Percentiles rank a stretch among this genome's conserved stretches.
These are phyloP conservation scores for Tetrahymena borealis DNA, from an alignment of 73 alveolate species.

Conservation along the genomic window DNA sequence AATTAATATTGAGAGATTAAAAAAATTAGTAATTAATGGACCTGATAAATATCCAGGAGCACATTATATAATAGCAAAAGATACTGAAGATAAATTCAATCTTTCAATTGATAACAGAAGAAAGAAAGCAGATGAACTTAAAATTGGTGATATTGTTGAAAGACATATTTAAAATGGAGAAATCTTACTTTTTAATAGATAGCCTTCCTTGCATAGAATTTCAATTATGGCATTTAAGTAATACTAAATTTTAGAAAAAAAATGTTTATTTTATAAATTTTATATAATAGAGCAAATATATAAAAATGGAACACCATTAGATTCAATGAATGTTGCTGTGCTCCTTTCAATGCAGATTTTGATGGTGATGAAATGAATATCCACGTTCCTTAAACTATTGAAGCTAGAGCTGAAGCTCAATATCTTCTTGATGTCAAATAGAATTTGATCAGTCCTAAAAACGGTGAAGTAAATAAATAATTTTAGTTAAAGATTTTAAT, in stretches of 20 bases:
- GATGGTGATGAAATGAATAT: constrained; percentile 99
- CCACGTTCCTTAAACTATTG: constrained; percentile 98
- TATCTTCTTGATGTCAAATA: constrained; percentile 83
- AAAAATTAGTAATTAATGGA: constrained; percentile 79
- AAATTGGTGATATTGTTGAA: constrained; percentile 95
- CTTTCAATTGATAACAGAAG: constrained; percentile 63
- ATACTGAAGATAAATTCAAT: constrained; percentile 60
- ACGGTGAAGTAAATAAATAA: constrained; percentile 76
- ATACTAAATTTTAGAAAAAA: not conserved
- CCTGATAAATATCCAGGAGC: constrained; percentile 98
- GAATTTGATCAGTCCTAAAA: constrained; percentile 87
- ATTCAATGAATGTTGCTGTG: constrained; percentile 97
- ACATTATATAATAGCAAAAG: constrained; percentile 45
- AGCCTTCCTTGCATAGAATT: constrained; percentile 98
- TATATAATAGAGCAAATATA: constrained; percentile 78
- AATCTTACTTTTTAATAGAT: constrained; percentile 94
- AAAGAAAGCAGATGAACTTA: constrained; percentile 70
- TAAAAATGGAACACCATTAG: constrained; percentile 97
- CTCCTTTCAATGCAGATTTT: constrained; percentile 99
- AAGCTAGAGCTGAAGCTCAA: constrained; percentile 91
- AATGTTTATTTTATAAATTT: not conserved
- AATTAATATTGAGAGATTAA: constrained; percentile 72
- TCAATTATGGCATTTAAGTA: constrained; percentile 91
- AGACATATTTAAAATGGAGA: constrained; percentile 97
- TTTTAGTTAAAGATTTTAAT: too few relatives aligned